A percentile compares a stretch with the other conserved stretches of the same genome.
These are phyloP conservation scores for Paecilomyces niveus DNA, from an alignment of 2,329 filamentous ascomycete species.

Conservation along the genomic window DNA sequence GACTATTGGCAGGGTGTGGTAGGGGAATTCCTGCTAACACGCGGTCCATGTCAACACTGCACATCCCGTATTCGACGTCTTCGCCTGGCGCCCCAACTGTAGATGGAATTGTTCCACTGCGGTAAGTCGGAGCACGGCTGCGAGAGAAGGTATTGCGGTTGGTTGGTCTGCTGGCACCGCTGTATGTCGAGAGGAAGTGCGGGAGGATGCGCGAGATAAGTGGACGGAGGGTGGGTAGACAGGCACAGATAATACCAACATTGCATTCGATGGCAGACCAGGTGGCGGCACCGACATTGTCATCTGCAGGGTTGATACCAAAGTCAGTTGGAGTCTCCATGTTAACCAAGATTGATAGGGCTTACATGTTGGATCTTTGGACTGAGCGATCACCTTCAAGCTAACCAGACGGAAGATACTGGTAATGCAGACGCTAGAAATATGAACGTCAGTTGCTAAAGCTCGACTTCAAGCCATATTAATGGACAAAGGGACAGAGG, in stretches of 20 bases:
- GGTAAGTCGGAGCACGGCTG: conserved; percentile 9
- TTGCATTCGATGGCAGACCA: conserved; percentile 36
- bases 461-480: not conserved
- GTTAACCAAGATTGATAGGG: not conserved
- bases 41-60: conserved; percentile 13
- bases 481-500: not conserved
- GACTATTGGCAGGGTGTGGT: not conserved
- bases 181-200: conserved; percentile 20
- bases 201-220: conserved; percentile 24
- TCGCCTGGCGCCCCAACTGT: conserved; percentile 21
- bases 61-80: conserved; percentile 19
- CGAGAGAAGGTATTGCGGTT: conserved; percentile 10
- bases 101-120: conserved; percentile 19
- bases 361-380: conserved; percentile 28
- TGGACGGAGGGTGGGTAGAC: conserved; percentile 33
- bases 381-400: conserved; percentile 25
- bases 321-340: not conserved
- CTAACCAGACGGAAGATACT: conserved; percentile 26
- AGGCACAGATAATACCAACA: conserved; percentile 35
- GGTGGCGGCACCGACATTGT: conserved; percentile 27
- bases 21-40: conserved; percentile 13
- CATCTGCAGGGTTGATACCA: conserved; percentile 13
- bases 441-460: not conserved
- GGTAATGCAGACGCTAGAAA: conserved; percentile 25
- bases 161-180: conserved; percentile 8